Evolutionary conservation across 441 rosid species (phyloP).

Genomic region (Pelargonium australe): DNA sequence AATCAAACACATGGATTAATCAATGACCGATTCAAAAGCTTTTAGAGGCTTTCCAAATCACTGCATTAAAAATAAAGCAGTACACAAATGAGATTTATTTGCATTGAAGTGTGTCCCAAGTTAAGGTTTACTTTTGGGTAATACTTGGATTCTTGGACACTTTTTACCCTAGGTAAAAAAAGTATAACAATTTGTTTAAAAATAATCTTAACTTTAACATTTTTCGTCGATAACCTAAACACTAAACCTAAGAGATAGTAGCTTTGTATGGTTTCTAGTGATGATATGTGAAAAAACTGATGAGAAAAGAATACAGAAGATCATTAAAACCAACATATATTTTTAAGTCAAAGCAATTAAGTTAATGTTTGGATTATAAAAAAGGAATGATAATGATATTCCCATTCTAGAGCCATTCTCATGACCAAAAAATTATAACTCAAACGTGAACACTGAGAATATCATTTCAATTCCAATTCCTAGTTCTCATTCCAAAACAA

Average conservation of each 20-base stretch:
- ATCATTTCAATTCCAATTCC: too few relatives aligned
- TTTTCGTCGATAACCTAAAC: background rate
- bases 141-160: background rate
- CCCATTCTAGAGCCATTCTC: too few relatives aligned
- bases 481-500: too few relatives aligned
- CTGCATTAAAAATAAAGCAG: background rate
- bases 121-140: background rate
- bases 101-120: background rate
- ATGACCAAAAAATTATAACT: too few relatives aligned
- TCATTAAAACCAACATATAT: background rate
- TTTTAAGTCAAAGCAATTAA: background rate
- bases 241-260: background rate
- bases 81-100: background rate
- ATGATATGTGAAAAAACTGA: background rate
- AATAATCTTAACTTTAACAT: background rate
- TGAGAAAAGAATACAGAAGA: too few relatives aligned
- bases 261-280: background rate
- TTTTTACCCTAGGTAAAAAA: background rate
- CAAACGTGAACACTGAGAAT: background rate
- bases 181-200: background rate
- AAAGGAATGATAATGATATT: too few relatives aligned
- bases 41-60: background rate
- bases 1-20: background rate
- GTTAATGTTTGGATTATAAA: too few relatives aligned
- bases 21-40: background rate